These are phyloP conservation scores for Nepenthes alata DNA, from an alignment of 179 eudicot species.

Conservation along the genomic window DNA sequence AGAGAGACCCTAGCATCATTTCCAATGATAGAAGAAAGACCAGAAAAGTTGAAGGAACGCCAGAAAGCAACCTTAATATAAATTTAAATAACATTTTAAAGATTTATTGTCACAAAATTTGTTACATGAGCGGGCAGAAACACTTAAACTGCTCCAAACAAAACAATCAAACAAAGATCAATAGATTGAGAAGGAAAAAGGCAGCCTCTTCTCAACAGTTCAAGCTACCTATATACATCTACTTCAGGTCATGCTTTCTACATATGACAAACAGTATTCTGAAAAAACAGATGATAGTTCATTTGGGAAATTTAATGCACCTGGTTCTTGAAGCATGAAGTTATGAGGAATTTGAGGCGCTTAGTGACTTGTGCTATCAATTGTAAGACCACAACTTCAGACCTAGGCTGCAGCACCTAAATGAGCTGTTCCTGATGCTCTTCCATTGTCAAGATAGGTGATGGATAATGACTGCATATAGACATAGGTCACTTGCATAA, in stretches of 20 bases:
- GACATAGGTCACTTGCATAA: not conserved
- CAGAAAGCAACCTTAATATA: too few species aligned
- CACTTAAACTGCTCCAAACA: not conserved
- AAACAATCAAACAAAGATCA: not conserved
- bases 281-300: not conserved
- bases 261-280: conserved; percentile 2
- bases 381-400: not conserved
- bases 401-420: conserved; percentile 31
- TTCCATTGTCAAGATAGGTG: conserved; percentile 37
- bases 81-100: too few species aligned
- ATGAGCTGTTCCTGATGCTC: conserved; percentile 31
- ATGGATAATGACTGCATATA: conserved; percentile 42
- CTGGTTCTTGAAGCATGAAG: not conserved
- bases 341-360: too few species aligned
- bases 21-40: too few species aligned
- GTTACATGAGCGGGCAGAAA: conserved; percentile 1
- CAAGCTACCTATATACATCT: conserved; percentile 10
- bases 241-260: conserved; percentile 5
- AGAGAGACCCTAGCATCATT: too few species aligned
- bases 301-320: not conserved
- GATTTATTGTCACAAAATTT: not conserved
- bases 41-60: too few species aligned
- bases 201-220: conserved; percentile 8
- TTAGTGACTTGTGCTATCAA: not conserved
- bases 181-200: conserved; percentile 1